Base-by-base conservation (phyloP, 495 filamentous ascomycete genomes). In the Arthonia radiata region DNA sequence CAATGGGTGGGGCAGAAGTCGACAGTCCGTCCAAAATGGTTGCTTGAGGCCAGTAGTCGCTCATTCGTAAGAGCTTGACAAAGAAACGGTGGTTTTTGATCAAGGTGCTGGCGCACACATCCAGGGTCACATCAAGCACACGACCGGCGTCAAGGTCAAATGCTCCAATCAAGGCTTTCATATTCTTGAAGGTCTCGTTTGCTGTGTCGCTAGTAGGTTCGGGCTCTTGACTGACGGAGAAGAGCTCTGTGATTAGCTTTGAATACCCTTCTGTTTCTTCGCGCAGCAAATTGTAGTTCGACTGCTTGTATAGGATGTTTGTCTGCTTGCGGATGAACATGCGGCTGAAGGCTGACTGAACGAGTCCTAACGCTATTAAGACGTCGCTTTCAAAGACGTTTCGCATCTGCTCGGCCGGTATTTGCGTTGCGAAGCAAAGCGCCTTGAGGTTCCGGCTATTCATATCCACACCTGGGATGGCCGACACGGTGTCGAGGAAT, bases 221-320 rank as follows among this genome's bases (percentile, higher is more conserved):
- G 8, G 59, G 54, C 30, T 61, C 61, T 32, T 56, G 58, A 37
- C 64, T 72, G 0, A 75, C 79, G 4, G 74, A 80, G 40, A 83
- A 90, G 17, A 86, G 67, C 42, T 92, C 80, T 0, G 79, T 86
- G 6, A 81, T 53, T 12, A 92, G 58, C 47, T 92, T 92, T 10
- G 62, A 71, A 40, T 82, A 99, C 17, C 89, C 89, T 47, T 99
- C 89, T 0, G 78, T 75, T 47, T 99, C 89, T 54, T 99, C 89
- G 17, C 89, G 64, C 11, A 99, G 54, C 2, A 99, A 54, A 39
- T 99, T 99, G 53, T 91, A 92, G 42, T 89, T 93, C 1, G 80
- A 76, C 43, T 94, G 89, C 24, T 80, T 72, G 40, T 99, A 99
- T 2, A 94, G 64, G 11, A 83, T 49, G 38, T 86, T 80, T 5